Base-by-base conservation (phyloP, 2,329 filamentous ascomycete species). In the Scedosporium dehoogii region DNA sequence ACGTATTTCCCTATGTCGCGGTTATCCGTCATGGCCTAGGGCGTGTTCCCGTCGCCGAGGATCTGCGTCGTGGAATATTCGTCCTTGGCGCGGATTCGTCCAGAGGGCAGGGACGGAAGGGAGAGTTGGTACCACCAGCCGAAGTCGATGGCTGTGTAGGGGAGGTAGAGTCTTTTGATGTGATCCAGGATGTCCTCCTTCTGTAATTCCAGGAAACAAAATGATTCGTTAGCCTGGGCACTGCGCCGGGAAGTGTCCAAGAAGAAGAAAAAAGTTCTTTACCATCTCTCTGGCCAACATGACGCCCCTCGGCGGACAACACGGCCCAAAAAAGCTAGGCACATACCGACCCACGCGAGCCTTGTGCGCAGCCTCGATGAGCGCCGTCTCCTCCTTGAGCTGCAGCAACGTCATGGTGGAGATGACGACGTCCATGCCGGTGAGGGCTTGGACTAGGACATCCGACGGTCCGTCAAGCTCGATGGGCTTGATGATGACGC, bases 61-160 rank as follows among this genome's bases (percentile, higher is more conserved):
- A 83, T 73, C 18, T 38, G 5, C n/a, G 18, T 14, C 18, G n/a
- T 21, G n/a, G 38, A 21, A 41, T 44, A 21, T 16, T 48, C 42
- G 1, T 1, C 6, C 33, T 38, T 38, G 33, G 10, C 33, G 33
- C 33, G 33, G n/a, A 74, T 70, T 5, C 65, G 68, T 1, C 70
- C 71, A 5, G 71, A 74, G 3, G 70, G 67, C 0, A 73, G 60
- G 21, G 60, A 27, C 0, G 70, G 71, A 2, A 69, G 33, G 27
- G 73, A 71, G 33, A 80, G 66, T 66, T 84, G 80, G 67, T 82
- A 80, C 83, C 83, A 85, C 73, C 74, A 83, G n/a, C 82, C 83
- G 12, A 84, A 76, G 64, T 85, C 82, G 59, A 85, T 78, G 67
- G 82, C 72, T 5, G 83, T 85, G 70, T 79, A 85, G 0, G 80